Base-by-base conservation (phyloP, 108 stramenopile species). In the Mayamaea pseudoterrestris region DNA sequence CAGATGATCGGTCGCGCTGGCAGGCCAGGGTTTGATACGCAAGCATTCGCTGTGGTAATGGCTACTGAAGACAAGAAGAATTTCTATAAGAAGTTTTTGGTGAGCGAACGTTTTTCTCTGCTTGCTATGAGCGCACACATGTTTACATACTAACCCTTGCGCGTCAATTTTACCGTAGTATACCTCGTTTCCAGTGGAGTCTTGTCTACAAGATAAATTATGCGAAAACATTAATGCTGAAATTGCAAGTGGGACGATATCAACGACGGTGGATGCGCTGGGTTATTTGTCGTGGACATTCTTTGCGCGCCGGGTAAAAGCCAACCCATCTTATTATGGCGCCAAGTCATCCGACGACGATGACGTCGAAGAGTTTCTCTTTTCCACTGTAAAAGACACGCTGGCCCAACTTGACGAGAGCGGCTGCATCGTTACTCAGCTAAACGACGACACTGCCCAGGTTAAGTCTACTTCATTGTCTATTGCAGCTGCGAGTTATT, bases 181-280 rank as follows among this genome's bases (percentile, higher is more conserved):
- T 78, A 82, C 90, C 36, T 96, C 98, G 3, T 99, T 97, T 51
- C 98, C 98, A n/a, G 94, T 99, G n/a, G 98, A 99, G 70, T 88
- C 84, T 27, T 80, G 86, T 32, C 69, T 99, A 6, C 52, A 64
- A 9, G 80, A 57, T 28, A 58, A 71, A 13, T 57, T 99, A 56
- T 82, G 88, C 47, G 95, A 97, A 69, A 94, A 90, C 47, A 43
- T 99, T 14, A 96, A 91, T 47, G 98, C 98, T 12, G 98, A 99
- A 68, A 66, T 98, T 41, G 77, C 86, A 2, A 68, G 73, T 24
- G 93, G 90, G 2, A 88, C 94, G 1, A 76, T 97, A 22, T 74
- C 41, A 18, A 73, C 71, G 7, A 18, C 71, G 17, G 41, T 57
- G 24, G 95, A 97, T 49, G 89, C 80, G 2, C 50, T 95, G 1